These are phyloP conservation scores for Fusarium verticillioides DNA, from an alignment of 2,329 filamentous ascomycete species.

Conservation along the genomic window DNA sequence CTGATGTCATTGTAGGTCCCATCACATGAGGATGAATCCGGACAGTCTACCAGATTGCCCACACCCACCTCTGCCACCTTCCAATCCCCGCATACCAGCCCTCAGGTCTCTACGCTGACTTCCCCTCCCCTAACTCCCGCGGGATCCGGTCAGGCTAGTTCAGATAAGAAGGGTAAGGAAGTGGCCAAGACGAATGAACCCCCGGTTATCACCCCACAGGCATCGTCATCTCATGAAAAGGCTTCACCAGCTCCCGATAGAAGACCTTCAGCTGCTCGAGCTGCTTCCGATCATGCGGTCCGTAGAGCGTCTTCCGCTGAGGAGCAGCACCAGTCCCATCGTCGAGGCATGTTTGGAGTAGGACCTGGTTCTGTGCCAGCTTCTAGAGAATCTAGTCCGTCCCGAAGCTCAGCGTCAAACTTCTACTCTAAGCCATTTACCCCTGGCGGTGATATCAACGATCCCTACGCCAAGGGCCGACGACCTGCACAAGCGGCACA, in stretches of 20 bases:
- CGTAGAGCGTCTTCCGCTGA: constrained; percentile 56
- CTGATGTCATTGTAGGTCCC: constrained; percentile 58
- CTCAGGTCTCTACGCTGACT: constrained; percentile 76
- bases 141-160: constrained; percentile 66
- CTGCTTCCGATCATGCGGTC: constrained; percentile 56
- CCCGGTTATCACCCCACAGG: constrained; percentile 73
- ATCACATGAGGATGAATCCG: constrained; percentile 69
- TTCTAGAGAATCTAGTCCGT: constrained; percentile 73
- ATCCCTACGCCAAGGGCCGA: constrained; percentile 87
- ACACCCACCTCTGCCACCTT: constrained; percentile 73
- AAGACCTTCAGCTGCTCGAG: constrained; percentile 55
- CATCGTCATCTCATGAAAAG: constrained; percentile 67
- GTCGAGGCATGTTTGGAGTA: constrained; percentile 65
- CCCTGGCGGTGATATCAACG: constrained; percentile 81
- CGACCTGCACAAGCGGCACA: constrained; percentile 76
- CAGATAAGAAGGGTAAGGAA: constrained; percentile 48
- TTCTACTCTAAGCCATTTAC: constrained; percentile 80
- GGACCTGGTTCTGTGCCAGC: constrained; percentile 65
- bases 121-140: constrained; percentile 91
- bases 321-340: constrained; percentile 56
- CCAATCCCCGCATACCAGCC: constrained; percentile 74
- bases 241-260: constrained; percentile 55
- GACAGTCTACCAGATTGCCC: constrained; percentile 70
- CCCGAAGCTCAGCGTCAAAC: constrained; percentile 69
- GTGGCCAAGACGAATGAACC: constrained; percentile 54